These are phyloP conservation scores for Thymus quinquecostatus DNA, from an alignment of 257 asterid species.

Conservation along the genomic window DNA sequence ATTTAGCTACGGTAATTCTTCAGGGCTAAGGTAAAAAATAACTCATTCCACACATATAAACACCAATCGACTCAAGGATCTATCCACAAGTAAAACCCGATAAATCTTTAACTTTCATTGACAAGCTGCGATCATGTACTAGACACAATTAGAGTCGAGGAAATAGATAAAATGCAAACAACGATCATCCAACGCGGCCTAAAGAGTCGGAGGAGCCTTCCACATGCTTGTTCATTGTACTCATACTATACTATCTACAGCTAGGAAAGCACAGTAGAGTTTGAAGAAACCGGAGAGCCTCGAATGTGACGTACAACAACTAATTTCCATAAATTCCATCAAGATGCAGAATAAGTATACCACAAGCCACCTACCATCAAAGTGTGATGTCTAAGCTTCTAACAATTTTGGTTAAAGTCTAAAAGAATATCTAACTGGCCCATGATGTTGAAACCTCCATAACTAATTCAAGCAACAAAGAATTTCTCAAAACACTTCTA, in stretches of 20 bases:
- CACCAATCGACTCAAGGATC: no score
- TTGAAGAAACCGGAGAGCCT: not conserved
- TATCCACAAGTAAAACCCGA: no score
- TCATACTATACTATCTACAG: no score
- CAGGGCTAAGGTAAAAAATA: no score
- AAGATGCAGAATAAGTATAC: not conserved
- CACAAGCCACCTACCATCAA: not conserved
- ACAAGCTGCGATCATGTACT: no score
- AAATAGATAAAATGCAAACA: not conserved
- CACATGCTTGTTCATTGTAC: not conserved
- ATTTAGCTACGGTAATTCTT: not conserved
- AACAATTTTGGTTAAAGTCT: not conserved
- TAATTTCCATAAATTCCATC: not conserved
- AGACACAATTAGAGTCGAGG: no score
- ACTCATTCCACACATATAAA: no score
- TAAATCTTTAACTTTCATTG: no score
- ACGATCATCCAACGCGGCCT: not conserved
- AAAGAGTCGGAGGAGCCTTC: not conserved
- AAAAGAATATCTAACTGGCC: not conserved
- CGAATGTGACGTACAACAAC: conserved; percentile 20
- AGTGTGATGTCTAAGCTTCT: not conserved
- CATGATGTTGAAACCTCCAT: conserved; percentile 5
- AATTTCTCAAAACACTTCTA: not conserved
- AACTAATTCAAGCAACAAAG: not conserved
- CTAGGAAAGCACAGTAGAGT: not conserved